Conservation (phyloP, 176 grass and related monocot species). For the Aechmea fasciata region DNA sequence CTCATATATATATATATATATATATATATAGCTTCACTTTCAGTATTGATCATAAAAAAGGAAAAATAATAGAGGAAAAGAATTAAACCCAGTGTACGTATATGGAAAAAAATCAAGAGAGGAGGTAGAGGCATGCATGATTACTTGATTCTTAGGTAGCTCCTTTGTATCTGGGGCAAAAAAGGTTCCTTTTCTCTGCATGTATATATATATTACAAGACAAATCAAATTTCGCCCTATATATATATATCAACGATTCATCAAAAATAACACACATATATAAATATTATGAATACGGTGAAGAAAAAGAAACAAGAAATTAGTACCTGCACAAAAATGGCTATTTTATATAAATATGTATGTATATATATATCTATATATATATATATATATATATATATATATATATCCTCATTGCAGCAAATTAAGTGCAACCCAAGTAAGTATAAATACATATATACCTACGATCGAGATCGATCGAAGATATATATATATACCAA, state of each 20-base stretch:
- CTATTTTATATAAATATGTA: too few species aligned
- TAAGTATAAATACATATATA: neutral
- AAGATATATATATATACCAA: conserved; percentile 2
- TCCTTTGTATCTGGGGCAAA: conserved; percentile 88
- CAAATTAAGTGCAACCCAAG: too few species aligned
- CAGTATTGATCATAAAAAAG: neutral
- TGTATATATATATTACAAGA: conserved; percentile 22
- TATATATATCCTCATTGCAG: too few species aligned
- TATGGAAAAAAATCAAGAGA: neutral
- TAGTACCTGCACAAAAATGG: too few species aligned
- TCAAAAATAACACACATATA: neutral
- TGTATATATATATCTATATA: too few species aligned
- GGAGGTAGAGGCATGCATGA: neutral
- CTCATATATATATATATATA: neutral
- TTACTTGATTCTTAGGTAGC: conserved; percentile 98
- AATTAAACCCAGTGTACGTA: neutral
- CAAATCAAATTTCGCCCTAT: neutral
- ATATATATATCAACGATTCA: neutral
- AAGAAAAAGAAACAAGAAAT: neutral
- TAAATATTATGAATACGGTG: neutral
- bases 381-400: too few species aligned
- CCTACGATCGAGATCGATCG: neutral
- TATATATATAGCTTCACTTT: neutral
- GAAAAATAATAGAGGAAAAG: neutral
- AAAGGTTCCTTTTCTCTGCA: conserved; percentile 62